Conservation (phyloP, 129 eudicot species). For the Artemisia annua region DNA sequence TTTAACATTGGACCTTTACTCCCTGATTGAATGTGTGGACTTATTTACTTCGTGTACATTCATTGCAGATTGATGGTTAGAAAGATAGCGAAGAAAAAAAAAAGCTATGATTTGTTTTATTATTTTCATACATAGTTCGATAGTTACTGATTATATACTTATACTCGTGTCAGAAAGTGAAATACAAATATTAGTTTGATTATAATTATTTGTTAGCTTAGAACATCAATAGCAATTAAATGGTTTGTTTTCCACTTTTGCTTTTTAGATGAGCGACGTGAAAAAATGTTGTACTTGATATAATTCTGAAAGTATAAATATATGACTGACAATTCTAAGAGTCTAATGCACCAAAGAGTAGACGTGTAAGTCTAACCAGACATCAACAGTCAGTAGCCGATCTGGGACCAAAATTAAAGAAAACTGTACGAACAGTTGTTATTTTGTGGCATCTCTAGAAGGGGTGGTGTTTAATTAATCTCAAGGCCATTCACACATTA, state of each 20-base stretch:
- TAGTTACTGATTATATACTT: background rate
- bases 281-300: too few species aligned
- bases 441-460: too few species aligned
- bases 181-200: background rate
- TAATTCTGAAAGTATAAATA: too few species aligned
- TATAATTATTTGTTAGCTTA: background rate
- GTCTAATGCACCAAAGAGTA: too few species aligned
- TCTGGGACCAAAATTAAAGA: too few species aligned
- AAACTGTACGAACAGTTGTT: too few species aligned
- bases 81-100: background rate
- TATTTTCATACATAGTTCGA: background rate
- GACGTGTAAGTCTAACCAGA: too few species aligned
- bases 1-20: constrained; percentile 8
- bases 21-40: constrained; percentile 6
- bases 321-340: too few species aligned
- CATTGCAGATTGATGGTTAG: background rate
- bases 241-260: background rate
- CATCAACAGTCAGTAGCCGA: too few species aligned
- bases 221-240: background rate
- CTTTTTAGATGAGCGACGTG: background rate
- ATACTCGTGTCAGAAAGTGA: background rate
- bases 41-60: constrained; percentile 15
- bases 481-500: too few species aligned
- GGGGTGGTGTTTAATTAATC: too few species aligned
- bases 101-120: background rate